Conservation (phyloP, 306 rosid genomes). For the Castanospermum australe region DNA sequence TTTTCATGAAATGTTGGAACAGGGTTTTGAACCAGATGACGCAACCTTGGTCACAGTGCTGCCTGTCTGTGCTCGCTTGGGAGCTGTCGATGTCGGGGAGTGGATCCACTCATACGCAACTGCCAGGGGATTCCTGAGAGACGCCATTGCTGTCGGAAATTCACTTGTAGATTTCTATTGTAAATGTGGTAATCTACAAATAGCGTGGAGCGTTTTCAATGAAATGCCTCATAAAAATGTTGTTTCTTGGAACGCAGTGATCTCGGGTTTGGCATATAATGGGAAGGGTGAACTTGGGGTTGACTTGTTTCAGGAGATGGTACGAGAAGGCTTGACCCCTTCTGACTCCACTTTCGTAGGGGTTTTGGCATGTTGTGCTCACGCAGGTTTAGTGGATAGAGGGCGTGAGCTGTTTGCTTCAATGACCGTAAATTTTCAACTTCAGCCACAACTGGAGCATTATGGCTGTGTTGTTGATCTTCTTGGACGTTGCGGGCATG, state of each 20-base stretch:
- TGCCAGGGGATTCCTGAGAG: conserved; percentile 30
- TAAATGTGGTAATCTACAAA: conserved; percentile 65
- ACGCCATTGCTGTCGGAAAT: conserved; percentile 56
- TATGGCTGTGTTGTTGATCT: conserved; percentile 84
- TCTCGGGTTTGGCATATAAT: conserved; percentile 75
- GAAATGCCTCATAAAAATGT: conserved; percentile 54
- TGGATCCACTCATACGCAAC: conserved; percentile 58
- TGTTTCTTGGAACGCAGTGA: conserved; percentile 77
- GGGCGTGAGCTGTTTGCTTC: conserved; percentile 62
- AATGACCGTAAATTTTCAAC: conserved; percentile 40
- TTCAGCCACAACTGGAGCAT: conserved; percentile 72
- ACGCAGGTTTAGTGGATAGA: conserved; percentile 69
- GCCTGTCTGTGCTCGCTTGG: conserved; percentile 76
- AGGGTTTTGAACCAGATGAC: conserved; percentile 66
- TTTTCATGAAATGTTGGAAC: conserved; percentile 56
- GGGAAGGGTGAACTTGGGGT: conserved; percentile 75
- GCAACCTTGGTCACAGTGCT: conserved; percentile 66
- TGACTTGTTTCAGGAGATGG: conserved; percentile 66
- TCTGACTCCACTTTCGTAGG: conserved; percentile 69
- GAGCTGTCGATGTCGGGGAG: conserved; percentile 59
- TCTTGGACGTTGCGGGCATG: conserved; percentile 66
- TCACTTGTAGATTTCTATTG: conserved; percentile 69
- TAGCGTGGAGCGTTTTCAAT: conserved; percentile 49
- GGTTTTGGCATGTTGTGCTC: conserved; percentile 71
- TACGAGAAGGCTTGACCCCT: conserved; percentile 42